Evolutionary conservation across 2,329 filamentous ascomycete species (phyloP).

Genomic region (Coniochaeta sp.): DNA sequence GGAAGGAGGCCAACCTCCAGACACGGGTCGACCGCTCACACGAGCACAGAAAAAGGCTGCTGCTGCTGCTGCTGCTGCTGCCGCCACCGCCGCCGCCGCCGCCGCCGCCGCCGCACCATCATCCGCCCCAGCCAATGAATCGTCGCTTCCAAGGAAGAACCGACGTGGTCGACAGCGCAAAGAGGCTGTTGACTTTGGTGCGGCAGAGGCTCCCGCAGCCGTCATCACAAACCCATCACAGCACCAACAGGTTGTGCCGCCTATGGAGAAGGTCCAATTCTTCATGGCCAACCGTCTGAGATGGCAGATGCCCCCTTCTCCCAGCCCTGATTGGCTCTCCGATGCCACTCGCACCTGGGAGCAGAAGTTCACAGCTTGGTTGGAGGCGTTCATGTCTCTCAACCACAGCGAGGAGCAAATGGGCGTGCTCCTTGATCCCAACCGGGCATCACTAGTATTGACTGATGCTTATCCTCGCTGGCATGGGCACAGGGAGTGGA

Average conservation of each 20-base stretch:
- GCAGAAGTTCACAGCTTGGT: constrained; percentile 11
- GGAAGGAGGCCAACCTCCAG: too few relatives aligned
- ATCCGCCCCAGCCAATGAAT: not conserved
- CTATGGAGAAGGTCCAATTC: not conserved
- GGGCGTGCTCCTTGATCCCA: constrained; percentile 2
- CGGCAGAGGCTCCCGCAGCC: too few relatives aligned
- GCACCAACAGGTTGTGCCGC: not conserved
- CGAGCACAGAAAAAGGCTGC: too few relatives aligned
- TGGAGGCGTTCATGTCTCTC: constrained; percentile 7
- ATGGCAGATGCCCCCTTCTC: not conserved
- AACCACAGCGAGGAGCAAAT: constrained; percentile 8
- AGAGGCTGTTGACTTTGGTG: too few relatives aligned
- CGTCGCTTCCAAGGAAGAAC: not conserved
- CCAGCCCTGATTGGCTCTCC: not conserved
- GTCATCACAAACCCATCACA: too few relatives aligned
- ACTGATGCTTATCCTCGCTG: constrained; percentile 9
- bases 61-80: not conserved
- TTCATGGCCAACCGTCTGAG: not conserved
- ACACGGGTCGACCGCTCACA: too few relatives aligned
- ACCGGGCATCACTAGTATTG: not conserved
- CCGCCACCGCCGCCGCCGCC: too few relatives aligned
- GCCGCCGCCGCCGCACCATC: not conserved
- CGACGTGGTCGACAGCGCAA: too few relatives aligned
- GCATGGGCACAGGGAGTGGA: not conserved
- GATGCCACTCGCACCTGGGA: constrained; percentile 8